Evolutionary conservation across 208 protist genomes (phyloP), one percentile per base, ranked within the genome.

Genomic region (Porcisia hertigi): DNA sequence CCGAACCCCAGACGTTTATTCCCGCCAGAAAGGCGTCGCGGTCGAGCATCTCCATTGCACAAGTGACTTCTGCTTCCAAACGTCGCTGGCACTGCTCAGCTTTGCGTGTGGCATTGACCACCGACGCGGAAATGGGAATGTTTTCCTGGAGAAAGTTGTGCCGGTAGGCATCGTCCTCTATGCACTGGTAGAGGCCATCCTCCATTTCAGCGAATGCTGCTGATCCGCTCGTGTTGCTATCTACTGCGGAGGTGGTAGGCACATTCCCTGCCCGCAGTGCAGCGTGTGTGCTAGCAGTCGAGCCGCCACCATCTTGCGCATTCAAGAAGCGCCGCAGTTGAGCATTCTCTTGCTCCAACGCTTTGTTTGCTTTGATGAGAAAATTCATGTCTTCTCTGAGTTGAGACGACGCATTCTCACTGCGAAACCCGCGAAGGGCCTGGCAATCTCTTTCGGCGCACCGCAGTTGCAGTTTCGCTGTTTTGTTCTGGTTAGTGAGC

Each of bases 321-420:
- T 88, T 76, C 57, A 93, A 75, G 14, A 66, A 79, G 6, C 58
- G 71, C 36, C 87, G 87, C 34, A 95, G 72, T 30, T 75, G 67
- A 18, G 55, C 49, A 60, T 94, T 94, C 55, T 94, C 90, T 41
- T 84, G 71, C 66, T 96, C 90, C 18, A 96, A 82, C 36, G 71
- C 70, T 75, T 91, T 93, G 82, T 94, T 96, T 20, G 88, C 88
- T 69, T 91, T 79, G 23, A 96, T 89, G 14, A 94, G 81, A 43
- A 88, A 80, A 4, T 76, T 76, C 52, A 96, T 78, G 70, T 96
- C 92, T 52, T 73, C 47, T 23, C 78, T 71, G 25, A 83, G 75
- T 47, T 60, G 63, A 41, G 81, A 71, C 23, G 82, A 49, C 39
- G 84, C 73, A 8, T 80, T 71, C 52, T 83, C 77, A 18, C 43